Conservation (phyloP, 23 red algal genomes). For the Chondrus crispus region DNA sequence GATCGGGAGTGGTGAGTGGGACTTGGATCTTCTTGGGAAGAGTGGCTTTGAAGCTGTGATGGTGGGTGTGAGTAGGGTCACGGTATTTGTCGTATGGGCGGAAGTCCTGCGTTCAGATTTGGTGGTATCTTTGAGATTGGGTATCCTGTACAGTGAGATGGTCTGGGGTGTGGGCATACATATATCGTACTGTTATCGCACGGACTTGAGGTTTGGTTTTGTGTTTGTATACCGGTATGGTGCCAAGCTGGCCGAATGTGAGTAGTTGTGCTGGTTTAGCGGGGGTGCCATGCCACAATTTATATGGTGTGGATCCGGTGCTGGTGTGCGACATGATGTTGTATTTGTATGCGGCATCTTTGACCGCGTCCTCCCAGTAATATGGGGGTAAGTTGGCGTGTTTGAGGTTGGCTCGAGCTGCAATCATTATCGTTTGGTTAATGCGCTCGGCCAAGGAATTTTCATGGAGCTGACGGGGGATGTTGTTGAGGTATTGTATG, state of each 20-base stretch:
- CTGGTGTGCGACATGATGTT: not conserved
- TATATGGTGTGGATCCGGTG: not conserved
- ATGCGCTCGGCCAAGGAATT: constrained; percentile 7
- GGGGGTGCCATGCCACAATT: not conserved
- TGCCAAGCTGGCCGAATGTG: not conserved
- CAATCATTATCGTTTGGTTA: not conserved
- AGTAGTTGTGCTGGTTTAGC: not conserved
- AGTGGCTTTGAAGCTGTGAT: not conserved
- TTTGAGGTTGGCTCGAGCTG: not conserved
- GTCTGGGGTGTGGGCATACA: not conserved
- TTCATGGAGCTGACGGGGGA: not conserved
- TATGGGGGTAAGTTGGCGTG: not conserved
- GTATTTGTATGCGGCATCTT: not conserved
- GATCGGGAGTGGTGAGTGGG: not conserved
- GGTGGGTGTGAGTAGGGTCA: not conserved
- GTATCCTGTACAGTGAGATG: not conserved
- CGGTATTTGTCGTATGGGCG: not conserved
- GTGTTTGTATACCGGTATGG: too few species aligned
- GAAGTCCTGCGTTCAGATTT: not conserved
- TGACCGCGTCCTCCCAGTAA: not conserved
- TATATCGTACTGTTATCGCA: not conserved
- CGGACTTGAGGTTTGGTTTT: not conserved
- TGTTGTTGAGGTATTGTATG: not conserved
- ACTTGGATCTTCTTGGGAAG: not conserved
- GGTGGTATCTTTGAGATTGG: not conserved